Evolutionary conservation across 1,139 yeast species (phyloP).

Genomic region (Lipomyces yarrowii): DNA sequence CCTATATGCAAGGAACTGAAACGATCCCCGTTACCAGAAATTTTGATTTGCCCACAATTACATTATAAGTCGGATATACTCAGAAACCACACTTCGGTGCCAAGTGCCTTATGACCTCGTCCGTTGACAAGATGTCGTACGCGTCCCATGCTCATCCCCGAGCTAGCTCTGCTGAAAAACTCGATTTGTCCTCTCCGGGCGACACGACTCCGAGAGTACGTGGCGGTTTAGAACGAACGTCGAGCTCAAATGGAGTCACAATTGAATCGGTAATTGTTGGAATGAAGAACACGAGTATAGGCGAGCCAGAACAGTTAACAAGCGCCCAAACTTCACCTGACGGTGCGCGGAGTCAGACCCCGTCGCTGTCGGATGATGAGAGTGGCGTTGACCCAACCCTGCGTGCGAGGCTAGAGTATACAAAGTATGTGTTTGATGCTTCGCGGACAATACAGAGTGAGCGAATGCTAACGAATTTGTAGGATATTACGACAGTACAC

Average conservation of each 20-base stretch:
- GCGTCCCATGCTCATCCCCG: not conserved
- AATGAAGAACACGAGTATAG: not conserved
- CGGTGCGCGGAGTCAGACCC: not conserved
- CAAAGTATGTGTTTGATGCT: slow-evolving; percentile 5
- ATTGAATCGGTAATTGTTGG: not conserved
- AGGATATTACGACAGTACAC: slow-evolving; percentile 19
- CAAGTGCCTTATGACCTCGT: not conserved
- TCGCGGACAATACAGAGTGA: not conserved
- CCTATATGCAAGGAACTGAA: not conserved
- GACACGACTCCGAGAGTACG: not conserved
- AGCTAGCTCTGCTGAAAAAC: not conserved
- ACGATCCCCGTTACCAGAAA: not conserved
- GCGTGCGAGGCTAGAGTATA: slow-evolving; percentile 18
- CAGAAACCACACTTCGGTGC: not conserved
- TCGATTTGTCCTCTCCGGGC: not conserved
- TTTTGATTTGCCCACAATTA: not conserved
- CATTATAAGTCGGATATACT: not conserved
- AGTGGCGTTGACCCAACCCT: slow-evolving; percentile 5
- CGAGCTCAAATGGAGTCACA: not conserved
- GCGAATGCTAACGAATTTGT: not conserved
- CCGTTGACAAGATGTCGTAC: not conserved
- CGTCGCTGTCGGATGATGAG: not conserved
- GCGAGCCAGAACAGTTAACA: not conserved
- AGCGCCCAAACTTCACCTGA: not conserved
- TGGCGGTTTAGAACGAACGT: not conserved